Conservation (phyloP, 345 rosid species). For the Crucihimalaya himalaica region DNA sequence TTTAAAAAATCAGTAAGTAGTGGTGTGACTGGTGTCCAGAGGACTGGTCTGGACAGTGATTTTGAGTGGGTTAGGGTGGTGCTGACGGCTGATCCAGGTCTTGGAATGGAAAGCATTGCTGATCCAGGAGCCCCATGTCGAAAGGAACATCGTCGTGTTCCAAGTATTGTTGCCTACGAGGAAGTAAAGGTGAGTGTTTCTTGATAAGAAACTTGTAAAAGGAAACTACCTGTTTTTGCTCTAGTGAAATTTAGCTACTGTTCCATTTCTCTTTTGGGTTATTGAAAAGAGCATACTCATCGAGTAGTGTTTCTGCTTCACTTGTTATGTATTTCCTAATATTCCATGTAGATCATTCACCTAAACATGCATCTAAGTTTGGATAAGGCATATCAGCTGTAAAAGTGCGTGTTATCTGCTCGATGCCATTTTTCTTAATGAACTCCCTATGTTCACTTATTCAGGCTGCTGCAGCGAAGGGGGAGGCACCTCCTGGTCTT, state of each 20-base stretch:
- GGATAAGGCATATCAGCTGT: neutral
- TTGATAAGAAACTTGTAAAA: slow-evolving; percentile 5
- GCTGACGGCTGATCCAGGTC: slow-evolving; percentile 77
- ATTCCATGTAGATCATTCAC: neutral
- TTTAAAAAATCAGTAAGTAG: neutral
- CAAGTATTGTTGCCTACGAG: slow-evolving; percentile 94
- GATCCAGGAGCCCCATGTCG: slow-evolving; percentile 58
- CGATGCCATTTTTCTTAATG: slow-evolving; percentile 4
- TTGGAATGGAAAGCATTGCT: slow-evolving; percentile 68
- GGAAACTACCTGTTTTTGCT: neutral
- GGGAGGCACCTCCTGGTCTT: slow-evolving; percentile 99
- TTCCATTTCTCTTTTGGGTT: neutral
- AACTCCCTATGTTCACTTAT: slow-evolving; percentile 17
- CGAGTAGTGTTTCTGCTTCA: neutral
- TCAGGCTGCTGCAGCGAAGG: slow-evolving; percentile 99
- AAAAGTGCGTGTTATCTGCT: neutral
- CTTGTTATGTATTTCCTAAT: neutral
- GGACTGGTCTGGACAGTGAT: slow-evolving; percentile 46
- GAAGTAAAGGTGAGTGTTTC: slow-evolving; percentile 82
- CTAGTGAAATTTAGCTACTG: neutral
- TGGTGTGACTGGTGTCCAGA: slow-evolving; percentile 26
- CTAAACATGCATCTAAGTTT: neutral
- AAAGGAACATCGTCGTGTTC: slow-evolving; percentile 98
- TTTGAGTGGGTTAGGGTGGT: slow-evolving; percentile 93
- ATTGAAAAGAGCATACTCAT: neutral